phyloP scores from a whole-genome alignment of 2,329 filamentous ascomycete species.

The Diaporthe helianthi region DNA sequence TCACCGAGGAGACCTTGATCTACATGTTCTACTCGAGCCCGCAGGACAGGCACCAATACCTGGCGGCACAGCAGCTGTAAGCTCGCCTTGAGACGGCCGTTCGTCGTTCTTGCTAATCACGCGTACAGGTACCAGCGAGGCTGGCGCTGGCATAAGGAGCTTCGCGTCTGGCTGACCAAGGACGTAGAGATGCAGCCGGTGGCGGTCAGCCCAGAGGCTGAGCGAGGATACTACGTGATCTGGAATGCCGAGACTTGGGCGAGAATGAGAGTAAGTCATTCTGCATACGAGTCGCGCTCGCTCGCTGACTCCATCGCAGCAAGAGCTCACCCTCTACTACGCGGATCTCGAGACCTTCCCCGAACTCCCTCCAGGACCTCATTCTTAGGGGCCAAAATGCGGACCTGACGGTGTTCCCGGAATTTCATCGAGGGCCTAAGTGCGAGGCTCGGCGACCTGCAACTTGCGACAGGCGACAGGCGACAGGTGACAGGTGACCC shows the following conservation, averaged over 20 bases:
- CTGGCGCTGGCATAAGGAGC: constrained; percentile 74
- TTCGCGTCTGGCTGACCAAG: constrained; percentile 72
- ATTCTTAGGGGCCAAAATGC: constrained; percentile 28
- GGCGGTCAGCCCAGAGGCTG: constrained; percentile 62
- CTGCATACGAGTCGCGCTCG: neutral
- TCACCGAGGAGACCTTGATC: constrained; percentile 73
- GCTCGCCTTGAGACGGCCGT: constrained; percentile 37
- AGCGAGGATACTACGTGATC: constrained; percentile 71
- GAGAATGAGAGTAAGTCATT: constrained; percentile 64
- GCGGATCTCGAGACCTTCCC: constrained; percentile 63
- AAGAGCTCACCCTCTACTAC: constrained; percentile 68
- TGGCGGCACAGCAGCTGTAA: constrained; percentile 70
- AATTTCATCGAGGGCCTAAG: neutral
- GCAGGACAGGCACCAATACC: constrained; percentile 66
- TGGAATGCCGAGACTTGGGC: constrained; percentile 70
- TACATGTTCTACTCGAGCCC: constrained; percentile 75
- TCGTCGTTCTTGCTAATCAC: neutral
- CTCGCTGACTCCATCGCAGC: constrained; percentile 47
- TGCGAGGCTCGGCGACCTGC: neutral
- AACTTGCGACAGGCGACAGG: neutral
- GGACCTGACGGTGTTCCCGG: neutral
- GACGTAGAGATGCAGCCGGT: constrained; percentile 71
- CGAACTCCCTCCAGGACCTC: constrained; percentile 22
- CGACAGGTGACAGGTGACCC: too few species aligned
- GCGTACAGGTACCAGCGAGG: constrained; percentile 63